These are phyloP conservation scores for Casuarina equisetifolia DNA, from an alignment of 306 rosid species.

Conservation along the genomic window DNA sequence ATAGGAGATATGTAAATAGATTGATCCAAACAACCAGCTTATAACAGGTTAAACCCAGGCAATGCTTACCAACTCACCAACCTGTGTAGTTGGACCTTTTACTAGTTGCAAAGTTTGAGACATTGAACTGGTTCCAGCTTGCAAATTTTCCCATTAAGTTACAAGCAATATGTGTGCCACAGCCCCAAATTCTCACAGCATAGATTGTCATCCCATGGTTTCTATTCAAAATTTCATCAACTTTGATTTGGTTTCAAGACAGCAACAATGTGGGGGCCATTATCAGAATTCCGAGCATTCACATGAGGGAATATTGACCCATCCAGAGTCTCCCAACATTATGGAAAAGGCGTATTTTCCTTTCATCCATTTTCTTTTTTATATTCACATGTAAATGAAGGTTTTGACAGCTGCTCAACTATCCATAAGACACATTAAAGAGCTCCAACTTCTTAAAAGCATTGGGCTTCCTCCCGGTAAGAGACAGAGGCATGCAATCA, in stretches of 20 bases:
- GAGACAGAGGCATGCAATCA: not conserved
- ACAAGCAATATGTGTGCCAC: not conserved
- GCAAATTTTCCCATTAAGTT: not conserved
- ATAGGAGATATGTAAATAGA: not conserved
- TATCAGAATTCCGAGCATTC: not conserved
- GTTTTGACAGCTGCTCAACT: not conserved
- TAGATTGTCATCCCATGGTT: not conserved
- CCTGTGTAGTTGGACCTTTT: not conserved
- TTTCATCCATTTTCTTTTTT: not conserved
- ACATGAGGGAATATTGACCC: not conserved
- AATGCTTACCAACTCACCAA: not conserved
- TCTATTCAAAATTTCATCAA: too few species aligned
- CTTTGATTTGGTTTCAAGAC: not conserved
- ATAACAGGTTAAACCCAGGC: not conserved
- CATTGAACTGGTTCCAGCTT: conserved; percentile 1
- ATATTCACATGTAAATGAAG: not conserved
- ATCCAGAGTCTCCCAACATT: not conserved
- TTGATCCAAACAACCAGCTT: not conserved
- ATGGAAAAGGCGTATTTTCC: not conserved
- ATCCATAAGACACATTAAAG: not conserved
- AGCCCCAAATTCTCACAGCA: not conserved
- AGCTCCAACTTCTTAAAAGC: not conserved
- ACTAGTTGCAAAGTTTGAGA: not conserved
- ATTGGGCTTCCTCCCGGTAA: not conserved
- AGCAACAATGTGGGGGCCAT: too few species aligned